Conservation (phyloP, 2,329 filamentous ascomycete species). For the Akanthomyces muscarius region DNA sequence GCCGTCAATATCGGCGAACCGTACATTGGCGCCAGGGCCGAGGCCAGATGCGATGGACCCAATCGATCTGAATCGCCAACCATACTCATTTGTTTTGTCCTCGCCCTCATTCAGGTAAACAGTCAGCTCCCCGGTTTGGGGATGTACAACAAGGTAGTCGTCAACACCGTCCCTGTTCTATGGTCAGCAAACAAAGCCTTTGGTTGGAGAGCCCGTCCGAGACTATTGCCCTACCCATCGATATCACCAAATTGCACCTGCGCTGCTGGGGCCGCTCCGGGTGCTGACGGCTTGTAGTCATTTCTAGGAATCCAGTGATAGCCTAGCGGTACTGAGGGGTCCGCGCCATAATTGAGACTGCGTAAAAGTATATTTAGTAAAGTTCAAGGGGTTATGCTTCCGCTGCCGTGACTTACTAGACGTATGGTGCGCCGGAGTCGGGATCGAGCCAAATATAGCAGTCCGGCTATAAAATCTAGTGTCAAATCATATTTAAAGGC, state of each 20-base stretch:
- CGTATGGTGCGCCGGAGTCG: too few species aligned
- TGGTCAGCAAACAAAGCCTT: neutral
- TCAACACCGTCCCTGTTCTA: slow-evolving; percentile 11
- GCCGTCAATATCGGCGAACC: slow-evolving; percentile 23
- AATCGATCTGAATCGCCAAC: slow-evolving; percentile 6
- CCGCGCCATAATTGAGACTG: neutral
- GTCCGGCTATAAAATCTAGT: too few species aligned
- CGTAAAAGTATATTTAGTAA: too few species aligned
- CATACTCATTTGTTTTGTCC: neutral
- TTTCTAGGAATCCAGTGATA: slow-evolving; percentile 12
- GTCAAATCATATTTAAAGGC: too few species aligned
- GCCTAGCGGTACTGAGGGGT: neutral
- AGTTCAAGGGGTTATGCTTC: too few species aligned
- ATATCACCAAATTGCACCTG: slow-evolving; percentile 18
- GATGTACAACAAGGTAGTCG: slow-evolving; percentile 18
- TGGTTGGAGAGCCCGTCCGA: neutral
- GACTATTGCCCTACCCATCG: slow-evolving; percentile 7
- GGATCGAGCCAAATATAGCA: too few species aligned
- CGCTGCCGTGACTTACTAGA: too few species aligned
- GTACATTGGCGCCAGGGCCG: slow-evolving; percentile 18
- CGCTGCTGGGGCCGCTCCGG: slow-evolving; percentile 14
- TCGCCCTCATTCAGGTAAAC: slow-evolving; percentile 13
- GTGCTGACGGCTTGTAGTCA: slow-evolving; percentile 14
- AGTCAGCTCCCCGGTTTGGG: slow-evolving; percentile 10
- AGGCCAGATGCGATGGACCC: slow-evolving; percentile 19